Conservation (phyloP, 495 filamentous ascomycete genomes). For the Glutinoglossum americanum region DNA sequence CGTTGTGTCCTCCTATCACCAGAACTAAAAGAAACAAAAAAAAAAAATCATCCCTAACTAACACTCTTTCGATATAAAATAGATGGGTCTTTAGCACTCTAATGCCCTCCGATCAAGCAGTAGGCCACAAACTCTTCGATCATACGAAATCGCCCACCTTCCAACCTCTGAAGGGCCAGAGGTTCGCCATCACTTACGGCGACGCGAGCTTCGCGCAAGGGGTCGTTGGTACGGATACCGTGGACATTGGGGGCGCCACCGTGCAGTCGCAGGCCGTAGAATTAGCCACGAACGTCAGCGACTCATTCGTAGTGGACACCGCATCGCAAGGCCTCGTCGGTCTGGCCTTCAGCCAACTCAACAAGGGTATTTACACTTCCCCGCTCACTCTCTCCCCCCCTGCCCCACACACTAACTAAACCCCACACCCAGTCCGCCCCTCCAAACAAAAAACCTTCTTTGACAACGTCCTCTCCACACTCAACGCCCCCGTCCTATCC, state of each 20-base stretch:
- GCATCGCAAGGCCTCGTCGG: conserved; percentile 54
- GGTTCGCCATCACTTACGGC: conserved; percentile 53
- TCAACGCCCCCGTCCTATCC: conserved; percentile 51
- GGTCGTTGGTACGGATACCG: conserved; percentile 46
- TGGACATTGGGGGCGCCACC: conserved; percentile 49
- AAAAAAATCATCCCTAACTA: background rate
- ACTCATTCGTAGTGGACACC: conserved; percentile 38
- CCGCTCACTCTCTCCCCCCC: background rate
- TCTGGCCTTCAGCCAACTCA: conserved; percentile 53
- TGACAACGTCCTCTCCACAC: conserved; percentile 41
- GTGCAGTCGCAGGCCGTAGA: conserved; percentile 50
- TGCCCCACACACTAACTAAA: background rate
- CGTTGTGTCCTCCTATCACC: conserved; percentile 14
- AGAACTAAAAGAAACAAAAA: background rate
- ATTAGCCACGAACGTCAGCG: conserved; percentile 39
- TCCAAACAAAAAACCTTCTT: conserved; percentile 58
- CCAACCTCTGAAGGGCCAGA: conserved; percentile 21
- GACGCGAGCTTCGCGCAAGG: conserved; percentile 48
- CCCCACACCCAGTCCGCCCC: conserved; percentile 27
- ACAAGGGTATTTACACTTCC: conserved; percentile 18
- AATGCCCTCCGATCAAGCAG: conserved; percentile 22
- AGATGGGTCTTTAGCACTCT: conserved; percentile 61
- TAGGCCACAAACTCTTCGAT: conserved; percentile 39
- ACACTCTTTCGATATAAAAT: too few relatives aligned
- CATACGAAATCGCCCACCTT: conserved; percentile 35